Evolutionary conservation across 176 grass and related monocot species (phyloP), one percentile per base, ranked within the genome.

Genomic region (Musa schizocarpa): DNA sequence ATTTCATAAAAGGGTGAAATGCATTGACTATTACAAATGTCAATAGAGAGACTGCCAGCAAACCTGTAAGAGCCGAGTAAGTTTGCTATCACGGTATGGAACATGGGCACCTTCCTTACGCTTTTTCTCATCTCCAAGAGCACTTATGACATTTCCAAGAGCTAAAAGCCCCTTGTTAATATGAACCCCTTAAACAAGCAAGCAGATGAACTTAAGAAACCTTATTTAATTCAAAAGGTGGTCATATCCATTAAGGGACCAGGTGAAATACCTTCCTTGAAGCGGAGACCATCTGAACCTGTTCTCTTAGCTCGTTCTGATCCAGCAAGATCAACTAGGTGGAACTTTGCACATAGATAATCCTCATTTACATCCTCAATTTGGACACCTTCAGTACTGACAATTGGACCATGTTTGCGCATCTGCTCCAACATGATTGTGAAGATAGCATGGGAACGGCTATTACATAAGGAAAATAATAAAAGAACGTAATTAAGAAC

Each of bases 391-490:
- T 99, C 91, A 77, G 75, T 74, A 80, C 75, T 75, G 79, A 85
- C 78, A 71, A 84, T 77, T 54, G 91, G 84, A 53, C 89, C 88
- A 84, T 83, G 57, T 93, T 95, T 99, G 53, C 88, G 88, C 88
- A 99, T 92, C 90, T 99, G 96, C 90, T 99, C 96, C 88, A 99
- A 95, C 86, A 91, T 99, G 86, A 99, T 99, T 87, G 96, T 99
- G 86, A 99, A 99, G 88, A 99, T 99, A 81, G 91, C 96, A 95
- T 99, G 96, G 86, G 96, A 99, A 89, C 96, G 91, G 86, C 96
- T 99, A 89, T 89, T 82, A 2, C 22, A 56, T 1, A 74, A 57
- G 23, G 25, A 74, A 14, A 11, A 68, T 14, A 7, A 34, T 53
- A 74, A 29, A 17, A 26, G 24, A 74, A 74, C 23, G 17, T 53